A percentile compares a stretch with the other conserved stretches of the same genome.
Conservation (phyloP, 83 land plant species). For the Diphasiastrum complanatum region DNA sequence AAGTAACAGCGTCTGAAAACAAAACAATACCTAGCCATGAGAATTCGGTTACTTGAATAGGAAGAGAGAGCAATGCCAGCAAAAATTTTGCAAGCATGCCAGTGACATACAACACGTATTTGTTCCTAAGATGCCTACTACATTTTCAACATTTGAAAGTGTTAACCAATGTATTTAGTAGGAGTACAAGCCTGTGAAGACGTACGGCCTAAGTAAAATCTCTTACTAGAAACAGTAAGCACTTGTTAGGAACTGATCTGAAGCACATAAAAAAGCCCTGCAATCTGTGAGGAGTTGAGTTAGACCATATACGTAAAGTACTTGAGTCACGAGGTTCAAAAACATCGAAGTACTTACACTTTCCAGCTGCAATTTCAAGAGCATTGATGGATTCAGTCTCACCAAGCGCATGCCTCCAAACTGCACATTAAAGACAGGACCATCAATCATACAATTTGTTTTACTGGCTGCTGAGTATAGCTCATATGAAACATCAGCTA, state of each 20-base stretch:
- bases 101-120: too few relatives aligned
- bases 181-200: too few relatives aligned
- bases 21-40: not conserved
- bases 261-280: not conserved
- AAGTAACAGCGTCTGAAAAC: conserved; percentile 13
- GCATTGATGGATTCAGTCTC: conserved; percentile 12
- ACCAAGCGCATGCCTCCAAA: conserved; percentile 19
- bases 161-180: too few relatives aligned
- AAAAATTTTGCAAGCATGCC: too few relatives aligned
- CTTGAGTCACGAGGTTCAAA: not conserved
- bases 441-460: not conserved
- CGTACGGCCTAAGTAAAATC: too few relatives aligned
- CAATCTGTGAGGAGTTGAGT: not conserved
- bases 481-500: too few relatives aligned
- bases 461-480: too few relatives aligned
- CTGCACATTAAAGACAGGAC: not conserved
- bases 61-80: too few relatives aligned
- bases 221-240: too few relatives aligned
- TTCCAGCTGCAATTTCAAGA: conserved; percentile 13
- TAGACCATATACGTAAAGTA: not conserved
- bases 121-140: too few relatives aligned
- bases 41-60: not conserved
- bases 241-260: conserved; percentile 1
- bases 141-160: too few relatives aligned
- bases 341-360: conserved; percentile 17